Percentiles rank a stretch among this genome's conserved stretches.
Evolutionary conservation across 148 eudicot genomes (phyloP).

Genomic region (Beta vulgaris): DNA sequence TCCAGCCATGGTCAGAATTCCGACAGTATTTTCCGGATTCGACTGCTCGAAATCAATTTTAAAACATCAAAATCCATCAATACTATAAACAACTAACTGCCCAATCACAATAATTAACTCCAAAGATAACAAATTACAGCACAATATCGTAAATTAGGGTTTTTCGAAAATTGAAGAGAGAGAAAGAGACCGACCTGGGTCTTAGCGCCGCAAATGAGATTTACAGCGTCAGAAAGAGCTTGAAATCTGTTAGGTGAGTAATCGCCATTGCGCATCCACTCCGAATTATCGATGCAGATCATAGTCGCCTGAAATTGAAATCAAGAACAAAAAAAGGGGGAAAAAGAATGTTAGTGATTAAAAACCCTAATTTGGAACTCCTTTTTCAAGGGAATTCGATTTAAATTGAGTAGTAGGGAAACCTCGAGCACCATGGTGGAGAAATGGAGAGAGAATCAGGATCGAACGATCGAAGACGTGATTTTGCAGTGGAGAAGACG

Average conservation of each 20-base stretch:
- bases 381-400: neutral
- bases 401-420: neutral
- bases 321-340: neutral
- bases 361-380: slow-evolving; percentile 31
- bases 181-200: slow-evolving; percentile 67
- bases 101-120: neutral
- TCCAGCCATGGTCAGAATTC: slow-evolving; percentile 94
- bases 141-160: slow-evolving; percentile 14
- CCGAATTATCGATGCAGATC: slow-evolving; percentile 97
- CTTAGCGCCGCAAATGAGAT: slow-evolving; percentile 93
- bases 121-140: neutral
- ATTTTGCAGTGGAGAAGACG: neutral
- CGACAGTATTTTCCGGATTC: slow-evolving; percentile 98
- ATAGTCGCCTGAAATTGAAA: slow-evolving; percentile 67
- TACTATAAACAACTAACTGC: neutral
- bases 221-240: slow-evolving; percentile 93
- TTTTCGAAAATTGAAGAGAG: neutral
- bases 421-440: slow-evolving; percentile 82
- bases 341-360: neutral
- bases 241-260: slow-evolving; percentile 77
- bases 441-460: slow-evolving; percentile 12
- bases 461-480: slow-evolving; percentile 1
- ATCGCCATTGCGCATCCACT: slow-evolving; percentile 98
- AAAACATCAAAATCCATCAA: neutral
- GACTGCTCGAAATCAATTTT: slow-evolving; percentile 40